These are phyloP conservation scores for Didymella pinodella DNA, from an alignment of 2,329 filamentous ascomycete species.

Conservation along the genomic window DNA sequence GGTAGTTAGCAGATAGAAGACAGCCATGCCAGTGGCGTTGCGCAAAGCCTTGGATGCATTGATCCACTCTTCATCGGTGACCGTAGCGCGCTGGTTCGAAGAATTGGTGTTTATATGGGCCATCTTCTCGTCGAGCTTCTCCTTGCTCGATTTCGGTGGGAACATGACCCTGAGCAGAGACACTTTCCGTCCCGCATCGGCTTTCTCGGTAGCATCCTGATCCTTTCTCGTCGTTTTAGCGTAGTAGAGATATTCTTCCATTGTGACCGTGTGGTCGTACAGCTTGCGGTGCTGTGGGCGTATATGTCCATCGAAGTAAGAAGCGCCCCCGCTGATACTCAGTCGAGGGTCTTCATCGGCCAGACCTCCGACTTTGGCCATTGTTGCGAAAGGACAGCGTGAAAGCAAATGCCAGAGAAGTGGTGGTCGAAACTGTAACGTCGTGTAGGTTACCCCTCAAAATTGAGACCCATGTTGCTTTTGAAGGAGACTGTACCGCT, in stretches of 20 bases:
- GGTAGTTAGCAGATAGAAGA: slow-evolving; percentile 58
- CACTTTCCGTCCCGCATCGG: slow-evolving; percentile 1
- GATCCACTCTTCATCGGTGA: slow-evolving; percentile 46
- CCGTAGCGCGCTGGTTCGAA: slow-evolving; percentile 13
- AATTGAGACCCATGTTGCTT: background rate
- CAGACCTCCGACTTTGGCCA: slow-evolving; percentile 13
- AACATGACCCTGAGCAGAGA: slow-evolving; percentile 8
- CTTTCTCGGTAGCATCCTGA: slow-evolving; percentile 34
- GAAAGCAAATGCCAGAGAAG: background rate
- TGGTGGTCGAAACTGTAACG: too few relatives aligned
- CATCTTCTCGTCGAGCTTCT: slow-evolving; percentile 7
- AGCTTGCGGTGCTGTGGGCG: slow-evolving; percentile 13
- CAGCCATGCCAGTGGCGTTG: slow-evolving; percentile 39
- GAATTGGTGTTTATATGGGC: slow-evolving; percentile 5
- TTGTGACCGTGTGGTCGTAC: slow-evolving; percentile 18
- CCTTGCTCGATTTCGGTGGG: slow-evolving; percentile 2
- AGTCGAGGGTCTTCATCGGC: slow-evolving; percentile 9
- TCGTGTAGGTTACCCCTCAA: background rate
- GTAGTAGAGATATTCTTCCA: slow-evolving; percentile 54
- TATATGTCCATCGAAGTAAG: background rate
- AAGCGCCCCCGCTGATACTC: slow-evolving; percentile 2
- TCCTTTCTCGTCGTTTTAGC: slow-evolving; percentile 48
- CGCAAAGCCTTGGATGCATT: slow-evolving; percentile 46
- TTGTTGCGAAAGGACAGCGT: background rate
- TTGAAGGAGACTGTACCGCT: background rate